These are phyloP conservation scores for Talaromyces sp. DNA, from an alignment of 2,329 filamentous ascomycete species.

Conservation along the genomic window DNA sequence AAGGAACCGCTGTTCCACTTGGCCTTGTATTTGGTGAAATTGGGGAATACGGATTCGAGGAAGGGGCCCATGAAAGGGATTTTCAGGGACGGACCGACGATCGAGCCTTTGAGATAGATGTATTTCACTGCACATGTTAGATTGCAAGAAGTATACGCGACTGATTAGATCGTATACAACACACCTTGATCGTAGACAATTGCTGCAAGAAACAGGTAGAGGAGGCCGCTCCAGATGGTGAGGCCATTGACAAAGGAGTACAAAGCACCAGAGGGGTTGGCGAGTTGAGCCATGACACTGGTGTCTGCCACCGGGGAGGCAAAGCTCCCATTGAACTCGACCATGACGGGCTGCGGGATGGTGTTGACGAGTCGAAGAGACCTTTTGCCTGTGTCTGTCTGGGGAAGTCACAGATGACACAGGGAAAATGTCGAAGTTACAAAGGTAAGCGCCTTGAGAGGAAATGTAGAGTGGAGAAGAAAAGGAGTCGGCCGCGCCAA, in stretches of 20 bases:
- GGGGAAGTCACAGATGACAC: background rate
- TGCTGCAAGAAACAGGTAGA: constrained; percentile 67
- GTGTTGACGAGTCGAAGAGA: background rate
- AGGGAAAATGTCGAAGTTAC: background rate
- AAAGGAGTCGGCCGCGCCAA: constrained; percentile 17
- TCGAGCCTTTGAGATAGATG: constrained; percentile 69
- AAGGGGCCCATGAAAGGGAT: constrained; percentile 93
- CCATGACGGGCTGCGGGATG: constrained; percentile 27
- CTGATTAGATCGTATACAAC: constrained; percentile 33
- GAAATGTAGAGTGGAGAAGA: constrained; percentile 12
- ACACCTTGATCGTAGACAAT: constrained; percentile 88
- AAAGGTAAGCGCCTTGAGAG: background rate
- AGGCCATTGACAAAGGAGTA: constrained; percentile 54
- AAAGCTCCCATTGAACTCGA: constrained; percentile 63
- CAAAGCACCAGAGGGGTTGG: constrained; percentile 45
- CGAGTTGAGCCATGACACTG: constrained; percentile 56
- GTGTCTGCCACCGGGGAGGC: constrained; percentile 66
- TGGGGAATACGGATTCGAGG: constrained; percentile 83
- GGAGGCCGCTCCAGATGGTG: constrained; percentile 62
- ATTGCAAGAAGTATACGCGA: background rate
- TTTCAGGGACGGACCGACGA: constrained; percentile 72
- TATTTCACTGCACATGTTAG: constrained; percentile 61
- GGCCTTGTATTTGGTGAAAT: constrained; percentile 83
- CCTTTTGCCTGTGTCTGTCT: background rate
- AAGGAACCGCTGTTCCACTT: constrained; percentile 91